These are phyloP conservation scores for Nakazawaea holstii DNA, from an alignment of 805 yeast genomes.

Conservation along the genomic window DNA sequence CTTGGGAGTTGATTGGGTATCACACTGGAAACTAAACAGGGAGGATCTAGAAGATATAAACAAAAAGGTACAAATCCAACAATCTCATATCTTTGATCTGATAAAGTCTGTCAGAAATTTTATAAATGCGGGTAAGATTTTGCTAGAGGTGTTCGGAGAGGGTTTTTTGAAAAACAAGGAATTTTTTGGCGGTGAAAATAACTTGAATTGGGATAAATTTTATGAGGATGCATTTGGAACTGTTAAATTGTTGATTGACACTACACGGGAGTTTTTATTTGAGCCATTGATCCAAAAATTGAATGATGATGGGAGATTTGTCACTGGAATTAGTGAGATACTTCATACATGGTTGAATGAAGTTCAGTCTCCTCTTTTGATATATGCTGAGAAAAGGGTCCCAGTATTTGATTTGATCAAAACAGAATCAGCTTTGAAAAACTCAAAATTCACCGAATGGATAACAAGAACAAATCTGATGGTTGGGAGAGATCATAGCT, in stretches of 20 bases:
- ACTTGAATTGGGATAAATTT: slow-evolving; percentile 43
- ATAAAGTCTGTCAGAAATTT: slow-evolving; percentile 67
- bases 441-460: slow-evolving; percentile 53
- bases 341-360: slow-evolving; percentile 58
- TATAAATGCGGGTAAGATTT: slow-evolving; percentile 59
- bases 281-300: slow-evolving; percentile 55
- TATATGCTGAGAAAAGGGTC: slow-evolving; percentile 58
- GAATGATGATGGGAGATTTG: slow-evolving; percentile 58
- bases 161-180: slow-evolving; percentile 28
- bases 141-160: slow-evolving; percentile 52
- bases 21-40: slow-evolving; percentile 57
- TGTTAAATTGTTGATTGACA: slow-evolving; percentile 47
- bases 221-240: slow-evolving; percentile 53
- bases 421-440: slow-evolving; percentile 16
- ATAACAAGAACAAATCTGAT: slow-evolving; percentile 40
- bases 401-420: slow-evolving; percentile 50
- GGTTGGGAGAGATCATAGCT: slow-evolving; percentile 34
- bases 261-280: slow-evolving; percentile 49
- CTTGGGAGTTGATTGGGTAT: slow-evolving; percentile 48
- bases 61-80: slow-evolving; percentile 36
- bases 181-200: slow-evolving; percentile 5
- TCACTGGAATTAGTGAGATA: slow-evolving; percentile 58
- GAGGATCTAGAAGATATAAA: slow-evolving; percentile 49
- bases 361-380: slow-evolving; percentile 48
- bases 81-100: slow-evolving; percentile 71